These are phyloP conservation scores for Recurvomyces mirabilis DNA, from an alignment of 495 filamentous ascomycete genomes.

Conservation along the genomic window DNA sequence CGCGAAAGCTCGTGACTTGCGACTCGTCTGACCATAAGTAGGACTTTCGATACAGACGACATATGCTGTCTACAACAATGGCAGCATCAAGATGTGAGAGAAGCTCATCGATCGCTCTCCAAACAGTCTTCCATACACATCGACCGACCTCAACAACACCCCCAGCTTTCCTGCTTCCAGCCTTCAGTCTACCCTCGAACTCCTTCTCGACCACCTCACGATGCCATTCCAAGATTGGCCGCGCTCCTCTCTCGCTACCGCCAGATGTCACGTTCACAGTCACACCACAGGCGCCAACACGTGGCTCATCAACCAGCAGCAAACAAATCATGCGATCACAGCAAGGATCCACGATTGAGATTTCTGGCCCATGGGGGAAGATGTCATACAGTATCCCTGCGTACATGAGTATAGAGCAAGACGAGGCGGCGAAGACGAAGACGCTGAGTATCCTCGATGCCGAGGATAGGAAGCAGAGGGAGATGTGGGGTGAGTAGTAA, in stretches of 20 bases:
- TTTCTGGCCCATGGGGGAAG: constrained; percentile 67
- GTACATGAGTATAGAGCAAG: constrained; percentile 59
- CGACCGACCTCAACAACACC: constrained; percentile 34
- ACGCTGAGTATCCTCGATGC: constrained; percentile 55
- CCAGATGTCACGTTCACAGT: constrained; percentile 63
- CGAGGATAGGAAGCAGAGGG: constrained; percentile 60
- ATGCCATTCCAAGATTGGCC: constrained; percentile 69
- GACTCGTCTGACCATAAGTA: neutral
- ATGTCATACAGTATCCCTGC: constrained; percentile 60
- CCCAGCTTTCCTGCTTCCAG: constrained; percentile 64
- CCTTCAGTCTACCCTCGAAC: constrained; percentile 40
- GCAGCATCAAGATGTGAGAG: neutral
- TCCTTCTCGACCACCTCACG: constrained; percentile 62
- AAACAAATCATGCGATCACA: constrained; percentile 40
- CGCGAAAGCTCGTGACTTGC: neutral
- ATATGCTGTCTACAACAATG: neutral
- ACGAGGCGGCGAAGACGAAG: constrained; percentile 48
- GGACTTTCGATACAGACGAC: neutral
- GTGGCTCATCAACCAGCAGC: constrained; percentile 38
- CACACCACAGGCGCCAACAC: constrained; percentile 47
- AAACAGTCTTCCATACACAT: neutral
- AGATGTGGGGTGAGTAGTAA: constrained; percentile 83
- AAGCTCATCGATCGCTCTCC: constrained; percentile 3
- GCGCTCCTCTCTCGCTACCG: constrained; percentile 69
- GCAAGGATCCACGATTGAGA: constrained; percentile 48